Conservation (phyloP, 805 yeast genomes). For the Groenewaldozyma salmanticensis region DNA sequence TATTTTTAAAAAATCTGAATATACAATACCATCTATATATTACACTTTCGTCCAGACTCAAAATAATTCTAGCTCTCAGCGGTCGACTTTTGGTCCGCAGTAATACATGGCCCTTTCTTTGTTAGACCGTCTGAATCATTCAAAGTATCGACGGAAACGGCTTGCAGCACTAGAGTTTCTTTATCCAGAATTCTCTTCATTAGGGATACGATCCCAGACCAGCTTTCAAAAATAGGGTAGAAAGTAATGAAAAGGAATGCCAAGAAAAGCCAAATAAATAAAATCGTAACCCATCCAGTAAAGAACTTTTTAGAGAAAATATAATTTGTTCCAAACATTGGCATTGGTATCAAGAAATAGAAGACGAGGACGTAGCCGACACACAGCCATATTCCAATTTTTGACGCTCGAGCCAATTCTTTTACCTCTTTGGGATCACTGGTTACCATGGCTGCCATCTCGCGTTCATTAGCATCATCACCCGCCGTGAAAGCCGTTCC, state of each 20-base stretch:
- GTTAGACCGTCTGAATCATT: too few relatives aligned
- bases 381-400: conserved; percentile 47
- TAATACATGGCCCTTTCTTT: too few relatives aligned
- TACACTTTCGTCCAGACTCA: too few relatives aligned
- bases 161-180: too few relatives aligned
- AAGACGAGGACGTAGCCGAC: conserved; percentile 47
- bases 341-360: conserved; percentile 81
- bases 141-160: too few relatives aligned
- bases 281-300: conserved; percentile 80
- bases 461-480: conserved; percentile 30
- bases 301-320: conserved; percentile 66
- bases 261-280: conserved; percentile 67
- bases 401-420: conserved; percentile 45
- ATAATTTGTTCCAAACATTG: conserved; percentile 76
- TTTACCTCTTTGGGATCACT: conserved; percentile 41
- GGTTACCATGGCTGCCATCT: conserved; percentile 18
- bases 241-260: conserved; percentile 44
- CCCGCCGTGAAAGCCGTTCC: conserved; percentile 35
- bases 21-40: too few relatives aligned
- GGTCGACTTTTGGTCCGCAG: too few relatives aligned
- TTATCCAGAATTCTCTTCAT: background rate
- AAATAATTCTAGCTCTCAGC: too few relatives aligned
- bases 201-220: conserved; percentile 25
- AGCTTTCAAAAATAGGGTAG: conserved; percentile 67
- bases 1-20: too few relatives aligned